phyloP scores from a whole-genome alignment of 768 basidiomycete genomes.

The Tricholoma matsutake region DNA sequence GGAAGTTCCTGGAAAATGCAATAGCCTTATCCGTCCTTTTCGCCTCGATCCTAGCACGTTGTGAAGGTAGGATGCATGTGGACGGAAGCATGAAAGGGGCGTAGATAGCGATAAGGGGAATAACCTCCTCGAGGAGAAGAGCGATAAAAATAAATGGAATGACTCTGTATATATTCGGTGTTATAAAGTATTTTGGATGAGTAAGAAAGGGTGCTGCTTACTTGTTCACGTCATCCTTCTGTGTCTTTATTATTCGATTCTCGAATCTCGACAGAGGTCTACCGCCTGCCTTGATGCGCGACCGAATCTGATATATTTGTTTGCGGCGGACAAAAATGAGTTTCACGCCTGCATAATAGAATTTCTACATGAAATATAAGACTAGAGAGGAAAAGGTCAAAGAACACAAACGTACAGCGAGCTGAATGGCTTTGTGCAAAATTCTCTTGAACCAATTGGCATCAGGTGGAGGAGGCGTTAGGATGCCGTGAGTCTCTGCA shows the following conservation, averaged over 20 bases:
- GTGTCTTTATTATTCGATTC: slow-evolving; percentile 62
- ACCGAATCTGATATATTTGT: slow-evolving; percentile 50
- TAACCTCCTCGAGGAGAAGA: slow-evolving; percentile 72
- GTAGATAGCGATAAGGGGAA: slow-evolving; percentile 83
- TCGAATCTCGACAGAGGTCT: slow-evolving; percentile 64
- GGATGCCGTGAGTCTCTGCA: slow-evolving; percentile 65
- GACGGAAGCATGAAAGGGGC: slow-evolving; percentile 84
- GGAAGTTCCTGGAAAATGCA: slow-evolving; percentile 35
- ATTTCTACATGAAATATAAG: slow-evolving; percentile 53
- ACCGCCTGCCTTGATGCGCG: slow-evolving; percentile 59
- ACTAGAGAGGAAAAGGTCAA: neutral
- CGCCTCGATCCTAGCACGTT: slow-evolving; percentile 61
- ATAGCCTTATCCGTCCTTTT: slow-evolving; percentile 50
- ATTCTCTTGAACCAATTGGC: slow-evolving; percentile 54
- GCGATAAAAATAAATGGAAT: slow-evolving; percentile 77
- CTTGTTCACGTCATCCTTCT: slow-evolving; percentile 70
- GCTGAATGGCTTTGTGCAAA: slow-evolving; percentile 45
- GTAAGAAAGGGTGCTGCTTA: slow-evolving; percentile 23
- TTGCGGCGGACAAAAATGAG: slow-evolving; percentile 62
- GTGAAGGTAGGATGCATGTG: slow-evolving; percentile 81
- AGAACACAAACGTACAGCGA: slow-evolving; percentile 33
- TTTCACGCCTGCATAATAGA: slow-evolving; percentile 77
- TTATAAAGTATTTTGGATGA: slow-evolving; percentile 8
- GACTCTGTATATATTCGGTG: slow-evolving; percentile 46
- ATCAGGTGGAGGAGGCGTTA: slow-evolving; percentile 60